A percentile compares a stretch with the other conserved stretches of the same genome.
phyloP scores from a whole-genome alignment of 495 filamentous ascomycete species.

The Penicillium psychrofluorescens region DNA sequence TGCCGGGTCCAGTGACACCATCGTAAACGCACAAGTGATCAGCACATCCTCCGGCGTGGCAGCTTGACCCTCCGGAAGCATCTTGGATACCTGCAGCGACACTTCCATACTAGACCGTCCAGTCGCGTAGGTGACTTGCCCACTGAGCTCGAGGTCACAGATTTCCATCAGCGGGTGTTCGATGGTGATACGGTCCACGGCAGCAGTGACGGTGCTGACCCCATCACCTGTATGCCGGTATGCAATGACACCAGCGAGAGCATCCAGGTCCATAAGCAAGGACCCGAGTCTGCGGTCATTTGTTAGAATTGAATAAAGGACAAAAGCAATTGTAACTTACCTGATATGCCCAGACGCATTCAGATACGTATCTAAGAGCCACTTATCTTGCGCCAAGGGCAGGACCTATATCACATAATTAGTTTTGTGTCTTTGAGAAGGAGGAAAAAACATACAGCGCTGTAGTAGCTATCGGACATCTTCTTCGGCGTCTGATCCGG shows the following conservation, averaged over 20 bases:
- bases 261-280: conserved; percentile 77
- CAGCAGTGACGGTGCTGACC: conserved; percentile 75
- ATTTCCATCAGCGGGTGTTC: conserved; percentile 67
- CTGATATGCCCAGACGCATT: conserved; percentile 61
- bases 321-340: conserved; percentile 14
- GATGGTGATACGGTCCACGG: conserved; percentile 73
- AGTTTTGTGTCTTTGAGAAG: conserved; percentile 2
- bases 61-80: conserved; percentile 46
- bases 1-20: conserved; percentile 69
- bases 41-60: conserved; percentile 62
- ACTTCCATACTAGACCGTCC: conserved; percentile 78
- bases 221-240: conserved; percentile 75
- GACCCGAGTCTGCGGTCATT: conserved; percentile 49
- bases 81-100: conserved; percentile 66
- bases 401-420: conserved; percentile 40
- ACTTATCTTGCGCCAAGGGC: conserved; percentile 61
- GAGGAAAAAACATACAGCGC: conserved; percentile 39
- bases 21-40: conserved; percentile 77
- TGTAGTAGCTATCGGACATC: conserved; percentile 60
- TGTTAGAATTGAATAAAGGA: neutral
- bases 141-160: conserved; percentile 73
- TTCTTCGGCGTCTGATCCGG: conserved; percentile 51
- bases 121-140: conserved; percentile 74
- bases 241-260: conserved; percentile 69
- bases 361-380: conserved; percentile 62